Conservation (phyloP, 495 filamentous ascomycete species). For the Penicillium lagena region DNA sequence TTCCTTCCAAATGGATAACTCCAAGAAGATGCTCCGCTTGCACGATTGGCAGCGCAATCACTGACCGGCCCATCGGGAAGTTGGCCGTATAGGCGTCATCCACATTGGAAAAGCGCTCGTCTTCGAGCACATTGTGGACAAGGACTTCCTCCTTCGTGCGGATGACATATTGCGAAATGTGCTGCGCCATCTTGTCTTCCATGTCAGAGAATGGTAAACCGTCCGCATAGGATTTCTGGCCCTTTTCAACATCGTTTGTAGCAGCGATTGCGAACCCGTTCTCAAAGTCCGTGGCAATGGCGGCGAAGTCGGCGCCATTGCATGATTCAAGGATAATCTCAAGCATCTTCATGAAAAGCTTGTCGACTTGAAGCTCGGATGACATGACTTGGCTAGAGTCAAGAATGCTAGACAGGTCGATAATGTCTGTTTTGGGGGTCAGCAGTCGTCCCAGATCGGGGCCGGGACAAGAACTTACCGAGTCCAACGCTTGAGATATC, state of each 20-base stretch:
- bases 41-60: constrained; percentile 80
- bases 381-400: constrained; percentile 87
- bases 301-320: constrained; percentile 71
- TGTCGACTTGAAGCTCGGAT: constrained; percentile 78
- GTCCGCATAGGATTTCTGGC: constrained; percentile 46
- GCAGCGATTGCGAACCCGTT: constrained; percentile 71
- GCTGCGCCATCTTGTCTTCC: constrained; percentile 64
- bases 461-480: constrained; percentile 20
- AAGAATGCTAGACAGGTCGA: constrained; percentile 80
- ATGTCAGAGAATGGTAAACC: constrained; percentile 59
- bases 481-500: constrained; percentile 41
- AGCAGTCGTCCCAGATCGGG: constrained; percentile 14
- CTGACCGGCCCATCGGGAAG: constrained; percentile 65
- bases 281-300: constrained; percentile 71
- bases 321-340: constrained; percentile 85
- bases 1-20: constrained; percentile 79
- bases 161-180: constrained; percentile 74
- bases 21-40: constrained; percentile 74
- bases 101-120: constrained; percentile 83
- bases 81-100: constrained; percentile 60
- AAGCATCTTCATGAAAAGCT: constrained; percentile 80
- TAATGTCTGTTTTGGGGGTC: constrained; percentile 53
- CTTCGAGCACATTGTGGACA: constrained; percentile 71
- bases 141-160: constrained; percentile 82
- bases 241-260: constrained; percentile 62